These are phyloP conservation scores for Aquilaria malaccensis DNA, from an alignment of 345 rosid species.

Conservation along the genomic window DNA sequence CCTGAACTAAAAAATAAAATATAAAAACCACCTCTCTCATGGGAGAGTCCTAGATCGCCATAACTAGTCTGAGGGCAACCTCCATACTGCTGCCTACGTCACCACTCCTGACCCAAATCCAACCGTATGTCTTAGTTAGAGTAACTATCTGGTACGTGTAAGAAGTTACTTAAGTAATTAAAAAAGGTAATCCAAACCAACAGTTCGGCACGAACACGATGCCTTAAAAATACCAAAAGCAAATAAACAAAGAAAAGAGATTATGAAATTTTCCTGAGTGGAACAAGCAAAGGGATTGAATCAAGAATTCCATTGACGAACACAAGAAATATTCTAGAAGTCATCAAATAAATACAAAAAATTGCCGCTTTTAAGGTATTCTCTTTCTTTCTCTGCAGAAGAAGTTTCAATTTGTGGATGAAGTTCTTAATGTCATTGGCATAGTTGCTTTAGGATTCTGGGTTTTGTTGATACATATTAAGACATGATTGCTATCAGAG, in stretches of 20 bases:
- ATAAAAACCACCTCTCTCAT: too few species aligned
- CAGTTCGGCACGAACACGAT: too few species aligned
- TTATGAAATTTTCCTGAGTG: too few species aligned
- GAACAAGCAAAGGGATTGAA: not conserved
- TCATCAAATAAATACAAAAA: not conserved
- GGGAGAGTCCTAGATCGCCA: slow-evolving; percentile 64
- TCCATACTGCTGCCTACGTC: slow-evolving; percentile 63
- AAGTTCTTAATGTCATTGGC: not conserved
- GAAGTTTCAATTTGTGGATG: not conserved
- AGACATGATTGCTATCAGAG: too few species aligned
- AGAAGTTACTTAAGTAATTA: too few species aligned
- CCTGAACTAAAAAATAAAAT: too few species aligned
- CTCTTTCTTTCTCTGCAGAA: not conserved
- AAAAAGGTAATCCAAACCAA: too few species aligned
- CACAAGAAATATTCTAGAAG: not conserved
- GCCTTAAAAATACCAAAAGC: too few species aligned
- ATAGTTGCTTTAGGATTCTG: not conserved
- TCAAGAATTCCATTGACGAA: not conserved
- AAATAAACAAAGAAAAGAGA: too few species aligned
- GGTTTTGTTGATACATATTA: not conserved
- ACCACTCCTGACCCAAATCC: slow-evolving; percentile 55
- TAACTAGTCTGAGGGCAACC: slow-evolving; percentile 92
- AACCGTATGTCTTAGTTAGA: too few species aligned
- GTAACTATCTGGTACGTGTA: too few species aligned
- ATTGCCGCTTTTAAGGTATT: not conserved